Evolutionary conservation across 2,329 filamentous ascomycete species (phyloP).

Genomic region (Epichloe hybrida): DNA sequence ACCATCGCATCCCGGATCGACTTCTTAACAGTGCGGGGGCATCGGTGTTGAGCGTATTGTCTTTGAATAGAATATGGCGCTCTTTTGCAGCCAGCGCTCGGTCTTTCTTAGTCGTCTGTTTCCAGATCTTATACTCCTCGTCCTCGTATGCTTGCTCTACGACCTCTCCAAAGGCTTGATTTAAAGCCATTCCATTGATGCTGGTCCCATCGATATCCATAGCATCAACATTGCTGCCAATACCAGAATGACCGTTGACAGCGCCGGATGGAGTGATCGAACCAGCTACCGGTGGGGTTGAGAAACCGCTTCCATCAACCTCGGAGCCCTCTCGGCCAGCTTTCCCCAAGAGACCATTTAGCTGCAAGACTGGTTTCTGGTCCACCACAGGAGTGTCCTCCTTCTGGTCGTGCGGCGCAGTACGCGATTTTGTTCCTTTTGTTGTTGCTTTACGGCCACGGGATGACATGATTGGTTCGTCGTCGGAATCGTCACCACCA

Average conservation of each 20-base stretch:
- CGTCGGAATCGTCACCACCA: slow-evolving; percentile 80
- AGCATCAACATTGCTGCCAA: slow-evolving; percentile 62
- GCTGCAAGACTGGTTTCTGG: slow-evolving; percentile 56
- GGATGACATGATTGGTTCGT: slow-evolving; percentile 97
- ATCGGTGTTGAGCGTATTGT: slow-evolving; percentile 71
- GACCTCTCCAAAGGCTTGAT: slow-evolving; percentile 50
- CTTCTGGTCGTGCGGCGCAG: slow-evolving; percentile 57
- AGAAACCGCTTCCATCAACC: slow-evolving; percentile 69
- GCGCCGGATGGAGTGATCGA: slow-evolving; percentile 60
- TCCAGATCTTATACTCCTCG: slow-evolving; percentile 96
- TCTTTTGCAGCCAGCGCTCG: slow-evolving; percentile 77
- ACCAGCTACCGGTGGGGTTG: slow-evolving; percentile 66
- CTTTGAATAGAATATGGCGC: slow-evolving; percentile 72
- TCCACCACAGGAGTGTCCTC: slow-evolving; percentile 70
- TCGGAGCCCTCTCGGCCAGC: slow-evolving; percentile 61
- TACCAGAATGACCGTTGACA: slow-evolving; percentile 50
- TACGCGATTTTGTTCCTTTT: slow-evolving; percentile 64
- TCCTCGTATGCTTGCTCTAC: slow-evolving; percentile 72
- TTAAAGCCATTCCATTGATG: slow-evolving; percentile 50
- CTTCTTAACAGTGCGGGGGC: slow-evolving; percentile 76
- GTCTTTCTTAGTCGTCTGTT: slow-evolving; percentile 95
- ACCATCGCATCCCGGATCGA: slow-evolving; percentile 81
- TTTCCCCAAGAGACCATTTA: slow-evolving; percentile 49
- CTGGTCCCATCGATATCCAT: slow-evolving; percentile 79
- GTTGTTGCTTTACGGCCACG: slow-evolving; percentile 72